These are phyloP conservation scores for Arctostaphylos glauca DNA, from an alignment of 148 eudicot genomes.

Conservation along the genomic window DNA sequence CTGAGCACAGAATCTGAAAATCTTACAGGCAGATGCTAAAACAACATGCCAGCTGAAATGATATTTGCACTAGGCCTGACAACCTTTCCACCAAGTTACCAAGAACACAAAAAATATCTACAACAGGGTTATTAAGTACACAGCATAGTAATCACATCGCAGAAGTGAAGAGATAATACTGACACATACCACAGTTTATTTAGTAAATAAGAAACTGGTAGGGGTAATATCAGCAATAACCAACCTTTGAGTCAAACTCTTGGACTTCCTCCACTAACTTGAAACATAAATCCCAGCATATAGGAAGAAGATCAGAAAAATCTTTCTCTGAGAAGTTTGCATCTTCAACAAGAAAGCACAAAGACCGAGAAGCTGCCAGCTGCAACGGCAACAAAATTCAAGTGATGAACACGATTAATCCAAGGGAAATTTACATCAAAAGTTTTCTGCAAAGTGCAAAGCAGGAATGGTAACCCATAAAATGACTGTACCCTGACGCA, in stretches of 20 bases:
- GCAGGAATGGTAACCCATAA: constrained; percentile 1
- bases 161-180: neutral
- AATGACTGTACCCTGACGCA: constrained; percentile 72
- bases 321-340: constrained; percentile 84
- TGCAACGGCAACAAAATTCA: constrained; percentile 31
- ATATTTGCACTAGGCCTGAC: neutral
- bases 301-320: constrained; percentile 79
- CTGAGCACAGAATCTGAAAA: neutral
- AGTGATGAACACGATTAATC: neutral
- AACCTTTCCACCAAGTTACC: neutral
- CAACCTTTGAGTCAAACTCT: constrained; percentile 97
- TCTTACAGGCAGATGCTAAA: neutral
- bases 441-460: neutral
- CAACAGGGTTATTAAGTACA: neutral
- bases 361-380: constrained; percentile 86
- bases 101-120: constrained; percentile 5
- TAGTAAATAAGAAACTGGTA: neutral
- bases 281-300: constrained; percentile 89
- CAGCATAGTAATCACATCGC: neutral
- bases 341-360: constrained; percentile 89
- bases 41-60: neutral
- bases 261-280: constrained; percentile 82
- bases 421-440: neutral
- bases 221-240: constrained; percentile 8
- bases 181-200: neutral